A percentile compares a stretch with the other conserved stretches of the same genome.
These are phyloP conservation scores for Diplocarpon rosae DNA, from an alignment of 2,329 filamentous ascomycete genomes.

Conservation along the genomic window DNA sequence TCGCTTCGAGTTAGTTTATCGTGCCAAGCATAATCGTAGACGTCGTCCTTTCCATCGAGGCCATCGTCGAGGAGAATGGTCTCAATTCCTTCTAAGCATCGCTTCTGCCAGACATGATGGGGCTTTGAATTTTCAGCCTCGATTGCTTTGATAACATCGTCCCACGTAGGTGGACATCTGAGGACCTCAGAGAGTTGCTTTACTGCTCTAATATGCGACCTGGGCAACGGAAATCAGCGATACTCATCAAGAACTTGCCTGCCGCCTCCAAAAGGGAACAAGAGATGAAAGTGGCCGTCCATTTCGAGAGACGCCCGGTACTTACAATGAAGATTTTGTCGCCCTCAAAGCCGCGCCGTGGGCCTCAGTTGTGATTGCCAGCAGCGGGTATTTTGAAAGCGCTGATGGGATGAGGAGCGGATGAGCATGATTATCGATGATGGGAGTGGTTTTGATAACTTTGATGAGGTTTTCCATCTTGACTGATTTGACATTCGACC, in stretches of 20 bases:
- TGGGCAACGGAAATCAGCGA: constrained; percentile 33
- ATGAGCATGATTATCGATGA: constrained; percentile 66
- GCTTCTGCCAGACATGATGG: constrained; percentile 44
- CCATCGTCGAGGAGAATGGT: constrained; percentile 72
- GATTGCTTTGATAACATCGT: constrained; percentile 32
- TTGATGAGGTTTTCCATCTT: constrained; percentile 21
- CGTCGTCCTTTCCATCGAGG: constrained; percentile 42
- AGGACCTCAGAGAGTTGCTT: constrained; percentile 57
- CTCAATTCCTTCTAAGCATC: constrained; percentile 62
- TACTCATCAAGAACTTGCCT: no score
- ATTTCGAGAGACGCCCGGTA: no score
- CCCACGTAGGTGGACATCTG: constrained; percentile 52
- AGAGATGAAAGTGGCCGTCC: no score
- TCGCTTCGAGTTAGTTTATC: constrained; percentile 50
- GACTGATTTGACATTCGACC: background rate
- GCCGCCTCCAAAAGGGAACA: no score
- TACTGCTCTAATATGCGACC: constrained; percentile 60
- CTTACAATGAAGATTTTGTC: constrained; percentile 26
- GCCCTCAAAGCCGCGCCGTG: constrained; percentile 54
- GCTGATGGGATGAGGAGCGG: constrained; percentile 48
- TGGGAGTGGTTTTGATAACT: constrained; percentile 44
- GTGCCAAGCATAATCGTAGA: constrained; percentile 53
- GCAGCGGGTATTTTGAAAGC: constrained; percentile 36
- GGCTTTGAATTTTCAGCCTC: constrained; percentile 18
- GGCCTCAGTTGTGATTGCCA: constrained; percentile 63